phyloP scores from a whole-genome alignment of 345 rosid genomes.

The Hibiscus mutabilis region DNA sequence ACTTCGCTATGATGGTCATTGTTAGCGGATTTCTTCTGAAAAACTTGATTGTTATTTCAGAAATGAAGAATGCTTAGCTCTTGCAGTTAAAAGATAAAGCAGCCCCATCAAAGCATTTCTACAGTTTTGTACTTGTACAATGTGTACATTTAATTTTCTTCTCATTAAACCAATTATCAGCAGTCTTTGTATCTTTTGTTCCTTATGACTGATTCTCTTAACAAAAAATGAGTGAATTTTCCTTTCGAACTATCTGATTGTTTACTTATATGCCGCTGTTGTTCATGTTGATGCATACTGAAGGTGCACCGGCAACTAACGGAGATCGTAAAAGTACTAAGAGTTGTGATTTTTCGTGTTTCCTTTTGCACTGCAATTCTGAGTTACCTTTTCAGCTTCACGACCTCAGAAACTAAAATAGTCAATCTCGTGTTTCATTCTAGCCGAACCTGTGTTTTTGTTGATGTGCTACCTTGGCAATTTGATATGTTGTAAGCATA shows the following conservation, averaged over 20 bases:
- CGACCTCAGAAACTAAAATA: neutral
- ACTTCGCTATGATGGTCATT: no score
- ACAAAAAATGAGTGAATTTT: neutral
- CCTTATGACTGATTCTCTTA: neutral
- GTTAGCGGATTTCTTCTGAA: no score
- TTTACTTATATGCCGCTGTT: neutral
- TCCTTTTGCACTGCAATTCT: slow-evolving; percentile 1
- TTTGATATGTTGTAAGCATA: neutral
- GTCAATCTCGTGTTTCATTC: neutral
- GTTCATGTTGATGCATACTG: neutral
- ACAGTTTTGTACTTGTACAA: no score
- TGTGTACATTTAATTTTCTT: no score
- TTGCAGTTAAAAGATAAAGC: no score
- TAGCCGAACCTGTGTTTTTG: neutral
- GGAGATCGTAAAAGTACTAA: neutral
- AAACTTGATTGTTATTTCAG: no score
- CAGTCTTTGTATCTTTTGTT: no score
- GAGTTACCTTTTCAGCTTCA: neutral
- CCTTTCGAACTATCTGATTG: slow-evolving; percentile 1
- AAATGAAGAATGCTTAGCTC: no score
- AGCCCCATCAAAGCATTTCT: no score
- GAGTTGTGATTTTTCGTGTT: neutral
- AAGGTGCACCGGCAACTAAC: neutral
- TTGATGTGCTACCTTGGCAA: neutral
- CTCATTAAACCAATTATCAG: no score